Base-by-base conservation (phyloP, 2,329 filamentous ascomycete genomes). In the Monilinia fructigena region DNA sequence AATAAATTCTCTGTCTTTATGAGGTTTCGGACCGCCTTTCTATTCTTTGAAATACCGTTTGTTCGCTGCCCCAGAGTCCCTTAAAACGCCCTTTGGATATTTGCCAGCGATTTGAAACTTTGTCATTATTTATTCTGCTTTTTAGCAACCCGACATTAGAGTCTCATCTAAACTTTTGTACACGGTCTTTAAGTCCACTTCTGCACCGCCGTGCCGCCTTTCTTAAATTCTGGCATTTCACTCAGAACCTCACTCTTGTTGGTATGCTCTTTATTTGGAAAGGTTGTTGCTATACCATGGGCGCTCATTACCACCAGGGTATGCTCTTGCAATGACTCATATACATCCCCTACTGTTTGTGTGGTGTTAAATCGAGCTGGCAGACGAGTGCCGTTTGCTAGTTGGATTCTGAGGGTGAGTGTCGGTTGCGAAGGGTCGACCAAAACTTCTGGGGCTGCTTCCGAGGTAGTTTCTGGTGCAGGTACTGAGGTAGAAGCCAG, bases 341-440 rank as follows among this genome's bases (percentile, higher is more conserved):
- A 94, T 11, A 96, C 83, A 70, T 94, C 89, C 20, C 86, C 89
- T 56, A 96, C 79, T 0, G 91, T 95, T 72, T 92, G 88, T 0
- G 85, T 88, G 0, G 89, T 88, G 79, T 95, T 95, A 80, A 96
- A 96, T 11, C 91, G 86, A 35, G 89, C 90, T n/a, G 88, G 86
- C 31, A 95, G 80, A 54, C 91, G 84, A 1, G 89, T 89, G 50
- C 91, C 92, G 71, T 94, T 88, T 1, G 89, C 90, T 66, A 95
- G 83, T 74, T 92, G 89, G 66, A 96, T 88, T 72, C 92, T 89
- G 52, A 96, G 82, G 68, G 82, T 87, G 28, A 95, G 72, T 0
- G 83, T 88, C 0, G 91, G 91, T 70, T 86, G 86, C 0, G 87
- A 86, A 63, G 83, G 78, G 73, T 95, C 88, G 48, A 92, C 79